A percentile compares a stretch with the other conserved stretches of the same genome.
phyloP scores from a whole-genome alignment of 257 asterid genomes.

The Anisodus tanguticus region DNA sequence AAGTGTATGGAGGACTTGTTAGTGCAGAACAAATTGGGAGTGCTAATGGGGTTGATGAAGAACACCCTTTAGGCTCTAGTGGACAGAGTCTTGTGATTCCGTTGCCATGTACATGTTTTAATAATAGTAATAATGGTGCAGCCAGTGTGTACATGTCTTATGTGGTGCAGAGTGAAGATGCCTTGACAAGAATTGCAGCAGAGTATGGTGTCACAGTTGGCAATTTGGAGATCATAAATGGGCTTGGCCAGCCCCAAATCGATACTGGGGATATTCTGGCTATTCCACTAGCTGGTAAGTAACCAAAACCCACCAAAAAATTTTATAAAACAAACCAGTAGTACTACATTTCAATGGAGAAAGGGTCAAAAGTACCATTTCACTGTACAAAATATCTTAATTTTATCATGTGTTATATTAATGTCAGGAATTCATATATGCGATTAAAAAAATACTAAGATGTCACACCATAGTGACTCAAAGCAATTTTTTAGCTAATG shows the following conservation, averaged over 20 bases:
- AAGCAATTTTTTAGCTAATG: no score
- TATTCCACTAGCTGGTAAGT: conserved; percentile 36
- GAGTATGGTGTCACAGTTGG: conserved; percentile 3
- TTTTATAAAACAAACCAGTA: not conserved
- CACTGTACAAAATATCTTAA: not conserved
- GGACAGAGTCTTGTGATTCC: conserved; percentile 34
- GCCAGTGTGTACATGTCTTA: conserved; percentile 35
- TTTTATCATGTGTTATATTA: no score
- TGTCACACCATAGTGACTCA: no score
- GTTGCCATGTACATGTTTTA: conserved; percentile 36
- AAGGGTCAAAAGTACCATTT: not conserved
- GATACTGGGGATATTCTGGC: conserved; percentile 37
- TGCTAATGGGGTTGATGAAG: conserved; percentile 9
- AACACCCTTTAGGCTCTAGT: not conserved
- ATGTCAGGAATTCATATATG: no score
- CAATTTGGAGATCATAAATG: conserved; percentile 30
- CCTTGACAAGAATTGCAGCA: conserved; percentile 24
- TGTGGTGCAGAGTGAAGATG: conserved; percentile 33
- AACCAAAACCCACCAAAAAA: not conserved
- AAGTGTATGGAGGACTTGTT: conserved; percentile 33
- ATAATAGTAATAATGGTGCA: conserved; percentile 29
- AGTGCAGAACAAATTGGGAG: conserved; percentile 32
- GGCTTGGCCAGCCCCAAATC: conserved; percentile 32
- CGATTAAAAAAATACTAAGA: no score
- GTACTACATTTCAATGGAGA: not conserved